A percentile compares a stretch with the other conserved stretches of the same genome.
phyloP scores from a whole-genome alignment of 2,329 filamentous ascomycete species.

The Xylaria sp. region DNA sequence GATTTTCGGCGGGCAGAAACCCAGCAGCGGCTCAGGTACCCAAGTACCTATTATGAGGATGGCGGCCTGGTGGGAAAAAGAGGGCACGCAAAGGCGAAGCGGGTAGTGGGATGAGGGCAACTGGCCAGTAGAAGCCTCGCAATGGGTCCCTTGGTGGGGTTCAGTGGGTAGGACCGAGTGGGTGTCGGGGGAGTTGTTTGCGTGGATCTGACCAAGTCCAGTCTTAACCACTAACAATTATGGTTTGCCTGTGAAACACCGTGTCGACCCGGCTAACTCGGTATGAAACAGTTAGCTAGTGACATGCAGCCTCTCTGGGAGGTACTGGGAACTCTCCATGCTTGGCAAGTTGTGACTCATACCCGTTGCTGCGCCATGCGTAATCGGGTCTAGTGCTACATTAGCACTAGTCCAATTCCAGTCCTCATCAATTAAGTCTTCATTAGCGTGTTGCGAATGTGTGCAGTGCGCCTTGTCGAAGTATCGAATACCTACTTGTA shows the following conservation, averaged over 20 bases:
- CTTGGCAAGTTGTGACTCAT: constrained; percentile 48
- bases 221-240: constrained; percentile 45
- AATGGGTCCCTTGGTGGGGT: background rate
- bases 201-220: constrained; percentile 40
- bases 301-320: constrained; percentile 32
- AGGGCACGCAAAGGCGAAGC: constrained; percentile 13
- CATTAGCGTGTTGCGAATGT: background rate
- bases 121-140: constrained; percentile 7
- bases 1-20: constrained; percentile 14
- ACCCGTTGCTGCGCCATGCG: constrained; percentile 35
- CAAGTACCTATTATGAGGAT: background rate
- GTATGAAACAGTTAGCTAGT: constrained; percentile 44
- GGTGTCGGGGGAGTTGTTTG: constrained; percentile 20
- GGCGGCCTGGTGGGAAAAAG: background rate
- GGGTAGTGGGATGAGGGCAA: constrained; percentile 15
- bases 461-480: background rate
- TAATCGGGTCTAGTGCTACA: constrained; percentile 23
- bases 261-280: constrained; percentile 30
- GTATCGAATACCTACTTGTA: background rate
- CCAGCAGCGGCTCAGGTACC: background rate
- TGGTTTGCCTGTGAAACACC: constrained; percentile 32
- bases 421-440: background rate
- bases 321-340: constrained; percentile 2
- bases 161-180: constrained; percentile 13
- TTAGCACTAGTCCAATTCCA: constrained; percentile 8